phyloP scores from a whole-genome alignment of 139 green algal genomes.

The Chlamydomonas sp. region DNA sequence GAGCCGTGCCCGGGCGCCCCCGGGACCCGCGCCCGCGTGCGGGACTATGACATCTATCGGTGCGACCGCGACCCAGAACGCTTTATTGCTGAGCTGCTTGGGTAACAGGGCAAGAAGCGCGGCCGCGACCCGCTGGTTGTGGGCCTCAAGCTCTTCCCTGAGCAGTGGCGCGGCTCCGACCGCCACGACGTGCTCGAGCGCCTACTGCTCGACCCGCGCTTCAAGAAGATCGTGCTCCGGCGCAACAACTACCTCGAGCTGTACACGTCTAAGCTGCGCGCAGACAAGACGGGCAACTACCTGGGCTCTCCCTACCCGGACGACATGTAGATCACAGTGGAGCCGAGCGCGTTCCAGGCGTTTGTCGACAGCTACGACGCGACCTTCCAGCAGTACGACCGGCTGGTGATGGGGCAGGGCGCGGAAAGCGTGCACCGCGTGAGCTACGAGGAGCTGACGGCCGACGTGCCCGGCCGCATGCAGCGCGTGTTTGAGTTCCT shows the following conservation, averaged over 20 bases:
- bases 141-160: constrained; percentile 14
- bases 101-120: neutral
- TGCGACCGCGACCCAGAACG: constrained; percentile 11
- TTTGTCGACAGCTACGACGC: constrained; percentile 15
- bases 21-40: neutral
- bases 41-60: neutral
- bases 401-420: neutral
- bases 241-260: constrained; percentile 14
- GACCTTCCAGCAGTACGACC: constrained; percentile 2
- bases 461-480: neutral
- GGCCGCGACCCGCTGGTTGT: neutral
- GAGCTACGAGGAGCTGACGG: constrained; percentile 6
- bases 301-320: neutral
- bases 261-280: constrained; percentile 12
- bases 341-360: constrained; percentile 5
- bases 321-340: neutral
- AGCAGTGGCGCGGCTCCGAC: constrained; percentile 9
- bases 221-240: constrained; percentile 20
- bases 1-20: neutral
- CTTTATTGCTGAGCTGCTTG: constrained; percentile 11
- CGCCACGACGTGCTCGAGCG: neutral
- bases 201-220: constrained; percentile 1
- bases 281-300: constrained; percentile 4
- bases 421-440: neutral
- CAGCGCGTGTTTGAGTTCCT: neutral